These are phyloP conservation scores for Phytopythium boreale DNA, from an alignment of 352 stramenopile genomes.

Conservation along the genomic window DNA sequence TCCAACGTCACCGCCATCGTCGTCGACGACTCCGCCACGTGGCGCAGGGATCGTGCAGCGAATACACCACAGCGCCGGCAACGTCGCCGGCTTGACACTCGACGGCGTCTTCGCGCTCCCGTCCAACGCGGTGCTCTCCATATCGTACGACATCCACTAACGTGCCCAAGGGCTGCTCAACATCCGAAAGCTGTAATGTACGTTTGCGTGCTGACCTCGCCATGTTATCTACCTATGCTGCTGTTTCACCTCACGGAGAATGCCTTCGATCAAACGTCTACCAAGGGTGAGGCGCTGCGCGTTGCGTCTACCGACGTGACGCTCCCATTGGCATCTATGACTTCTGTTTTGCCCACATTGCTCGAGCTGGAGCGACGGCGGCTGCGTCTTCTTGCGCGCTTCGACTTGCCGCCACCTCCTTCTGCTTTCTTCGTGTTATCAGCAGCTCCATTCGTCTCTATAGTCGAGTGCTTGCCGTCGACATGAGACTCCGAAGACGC, in stretches of 20 bases:
- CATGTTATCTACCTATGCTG: not conserved
- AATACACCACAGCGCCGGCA: conserved; percentile 56
- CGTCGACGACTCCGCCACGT: not conserved
- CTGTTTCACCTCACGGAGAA: not conserved
- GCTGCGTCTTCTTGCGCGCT: not conserved
- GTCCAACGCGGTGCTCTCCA: conserved; percentile 34
- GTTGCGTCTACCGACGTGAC: not conserved
- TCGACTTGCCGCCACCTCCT: not conserved
- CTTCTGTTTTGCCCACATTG: not conserved
- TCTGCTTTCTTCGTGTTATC: not conserved
- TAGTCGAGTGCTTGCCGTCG: not conserved
- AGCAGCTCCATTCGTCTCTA: not conserved
- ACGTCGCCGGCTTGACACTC: conserved; percentile 48
- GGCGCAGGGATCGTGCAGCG: conserved; percentile 16
- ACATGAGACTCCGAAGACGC: not conserved
- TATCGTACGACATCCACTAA: conserved; percentile 69
- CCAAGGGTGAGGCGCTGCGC: not conserved
- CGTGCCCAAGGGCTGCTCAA: conserved; percentile 71
- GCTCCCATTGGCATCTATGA: not conserved
- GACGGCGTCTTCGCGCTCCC: conserved; percentile 59
- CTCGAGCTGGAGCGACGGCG: not conserved
- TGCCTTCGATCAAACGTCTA: not conserved
- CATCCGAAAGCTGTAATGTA: conserved; percentile 56
- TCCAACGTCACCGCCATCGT: not conserved
- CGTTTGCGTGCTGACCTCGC: not conserved